Percentiles rank a stretch among this genome's conserved stretches.
Conservation (phyloP, 176 grass and related monocot genomes). For the Coix lacrymajobi region DNA sequence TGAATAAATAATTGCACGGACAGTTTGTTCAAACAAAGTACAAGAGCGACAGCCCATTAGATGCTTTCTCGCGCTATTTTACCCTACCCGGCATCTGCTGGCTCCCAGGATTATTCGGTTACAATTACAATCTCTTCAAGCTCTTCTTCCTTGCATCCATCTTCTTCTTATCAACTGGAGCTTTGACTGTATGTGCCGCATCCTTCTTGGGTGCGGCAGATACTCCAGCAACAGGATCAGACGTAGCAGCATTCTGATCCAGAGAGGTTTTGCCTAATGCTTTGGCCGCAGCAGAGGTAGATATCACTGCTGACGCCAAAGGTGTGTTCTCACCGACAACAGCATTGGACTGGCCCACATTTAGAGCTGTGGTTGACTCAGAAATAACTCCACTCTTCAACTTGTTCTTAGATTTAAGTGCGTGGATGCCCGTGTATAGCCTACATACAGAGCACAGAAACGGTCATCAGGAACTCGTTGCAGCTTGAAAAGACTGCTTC, state of each 20-base stretch:
- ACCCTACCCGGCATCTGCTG: background rate
- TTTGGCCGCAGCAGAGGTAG: constrained; percentile 39
- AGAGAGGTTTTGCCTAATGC: constrained; percentile 33
- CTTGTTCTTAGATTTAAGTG: constrained; percentile 62
- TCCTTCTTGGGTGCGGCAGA: constrained; percentile 45
- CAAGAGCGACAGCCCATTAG: background rate
- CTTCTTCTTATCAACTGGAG: constrained; percentile 73
- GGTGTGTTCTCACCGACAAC: constrained; percentile 35
- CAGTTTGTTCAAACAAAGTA: background rate
- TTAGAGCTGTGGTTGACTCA: constrained; percentile 60
- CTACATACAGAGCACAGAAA: constrained; percentile 8
- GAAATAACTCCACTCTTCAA: constrained; percentile 63
- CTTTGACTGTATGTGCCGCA: constrained; percentile 22
- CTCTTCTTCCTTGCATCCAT: constrained; percentile 91
- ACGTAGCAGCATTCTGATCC: constrained; percentile 53
- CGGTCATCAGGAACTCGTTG: background rate
- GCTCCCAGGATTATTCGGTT: background rate
- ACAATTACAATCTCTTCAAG: constrained; percentile 83
- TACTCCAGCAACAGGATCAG: constrained; percentile 32
- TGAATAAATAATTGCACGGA: background rate
- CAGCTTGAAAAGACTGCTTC: background rate
- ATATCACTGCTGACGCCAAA: constrained; percentile 20
- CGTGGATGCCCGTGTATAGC: constrained; percentile 84
- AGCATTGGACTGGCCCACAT: constrained; percentile 53
- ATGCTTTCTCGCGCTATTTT: background rate